Conservation (phyloP, 1,284 basidiomycete genomes). For the Pseudozyma pruni region DNA sequence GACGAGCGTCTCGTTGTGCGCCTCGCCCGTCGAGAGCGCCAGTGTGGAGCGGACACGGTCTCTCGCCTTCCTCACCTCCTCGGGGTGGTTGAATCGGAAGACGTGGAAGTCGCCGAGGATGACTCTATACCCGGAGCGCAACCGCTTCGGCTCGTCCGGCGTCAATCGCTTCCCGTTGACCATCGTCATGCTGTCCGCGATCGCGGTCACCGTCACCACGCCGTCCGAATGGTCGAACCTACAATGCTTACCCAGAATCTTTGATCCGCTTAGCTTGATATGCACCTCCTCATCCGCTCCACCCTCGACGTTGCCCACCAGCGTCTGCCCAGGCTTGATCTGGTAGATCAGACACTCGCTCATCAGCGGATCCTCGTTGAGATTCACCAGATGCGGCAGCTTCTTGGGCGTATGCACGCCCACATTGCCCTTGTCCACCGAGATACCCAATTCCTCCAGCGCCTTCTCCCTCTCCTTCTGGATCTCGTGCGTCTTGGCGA, state of each 20-base stretch:
- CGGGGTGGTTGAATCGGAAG: conserved; percentile 83
- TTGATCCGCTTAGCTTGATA: conserved; percentile 91
- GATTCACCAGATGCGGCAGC: conserved; percentile 62
- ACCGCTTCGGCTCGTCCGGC: conserved; percentile 62
- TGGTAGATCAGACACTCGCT: conserved; percentile 76
- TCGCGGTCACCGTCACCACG: conserved; percentile 81
- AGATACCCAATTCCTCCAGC: conserved; percentile 94
- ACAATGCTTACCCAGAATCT: conserved; percentile 92
- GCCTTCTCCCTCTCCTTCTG: conserved; percentile 97
- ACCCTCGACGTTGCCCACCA: conserved; percentile 69
- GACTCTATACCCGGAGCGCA: conserved; percentile 91
- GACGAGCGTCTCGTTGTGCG: conserved; percentile 45
- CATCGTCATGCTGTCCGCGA: conserved; percentile 85
- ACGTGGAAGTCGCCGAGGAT: conserved; percentile 97
- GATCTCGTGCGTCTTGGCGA: conserved; percentile 89
- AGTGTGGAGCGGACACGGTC: conserved; percentile 56
- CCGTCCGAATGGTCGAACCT: conserved; percentile 87
- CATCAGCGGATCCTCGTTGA: conserved; percentile 70
- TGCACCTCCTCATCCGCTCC: conserved; percentile 33
- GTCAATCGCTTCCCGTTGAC: conserved; percentile 78
- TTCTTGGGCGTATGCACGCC: conserved; percentile 98
- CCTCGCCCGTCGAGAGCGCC: conserved; percentile 52
- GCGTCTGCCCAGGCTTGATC: conserved; percentile 85
- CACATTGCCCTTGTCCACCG: conserved; percentile 93
- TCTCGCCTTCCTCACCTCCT: conserved; percentile 57